phyloP scores from a whole-genome alignment of 768 basidiomycete species.

The Kwoniella pini region DNA sequence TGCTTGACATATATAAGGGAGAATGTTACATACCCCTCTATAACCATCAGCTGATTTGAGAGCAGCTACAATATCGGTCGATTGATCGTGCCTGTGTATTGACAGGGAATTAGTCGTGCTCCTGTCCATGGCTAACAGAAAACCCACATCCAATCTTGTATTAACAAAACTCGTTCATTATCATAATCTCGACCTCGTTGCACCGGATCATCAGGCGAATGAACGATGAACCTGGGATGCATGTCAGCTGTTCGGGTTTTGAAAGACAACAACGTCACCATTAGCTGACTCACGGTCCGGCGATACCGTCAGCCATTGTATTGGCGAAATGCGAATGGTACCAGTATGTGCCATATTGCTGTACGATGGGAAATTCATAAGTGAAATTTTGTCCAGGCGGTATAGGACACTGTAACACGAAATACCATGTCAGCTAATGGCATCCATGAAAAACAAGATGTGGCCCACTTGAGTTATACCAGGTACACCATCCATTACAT shows the following conservation, averaged over 20 bases:
- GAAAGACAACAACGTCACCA: neutral
- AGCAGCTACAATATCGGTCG: conserved; percentile 20
- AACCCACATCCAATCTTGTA: conserved; percentile 27
- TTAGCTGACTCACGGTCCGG: conserved; percentile 25
- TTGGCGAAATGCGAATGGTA: conserved; percentile 43
- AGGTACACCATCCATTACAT: conserved; percentile 37
- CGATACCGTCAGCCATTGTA: conserved; percentile 36
- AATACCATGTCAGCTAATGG: neutral
- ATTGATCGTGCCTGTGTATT: conserved; percentile 18
- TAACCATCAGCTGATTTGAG: conserved; percentile 24
- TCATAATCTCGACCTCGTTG: conserved; percentile 39
- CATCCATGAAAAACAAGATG: too few relatives aligned
- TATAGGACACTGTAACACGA: conserved; percentile 38
- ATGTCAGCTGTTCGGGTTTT: too few relatives aligned
- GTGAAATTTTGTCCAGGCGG: conserved; percentile 28
- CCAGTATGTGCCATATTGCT: conserved; percentile 38
- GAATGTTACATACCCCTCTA: conserved; percentile 33
- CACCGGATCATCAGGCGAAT: conserved; percentile 36
- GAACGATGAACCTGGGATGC: conserved; percentile 26
- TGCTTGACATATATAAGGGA: too few relatives aligned
- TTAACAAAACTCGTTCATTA: conserved; percentile 31
- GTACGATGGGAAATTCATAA: conserved; percentile 34
- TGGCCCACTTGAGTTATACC: conserved; percentile 37
- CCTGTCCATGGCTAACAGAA: neutral
- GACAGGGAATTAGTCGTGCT: neutral